These are phyloP conservation scores for Metschnikowia matae DNA, from an alignment of 805 yeast genomes.

Conservation along the genomic window DNA sequence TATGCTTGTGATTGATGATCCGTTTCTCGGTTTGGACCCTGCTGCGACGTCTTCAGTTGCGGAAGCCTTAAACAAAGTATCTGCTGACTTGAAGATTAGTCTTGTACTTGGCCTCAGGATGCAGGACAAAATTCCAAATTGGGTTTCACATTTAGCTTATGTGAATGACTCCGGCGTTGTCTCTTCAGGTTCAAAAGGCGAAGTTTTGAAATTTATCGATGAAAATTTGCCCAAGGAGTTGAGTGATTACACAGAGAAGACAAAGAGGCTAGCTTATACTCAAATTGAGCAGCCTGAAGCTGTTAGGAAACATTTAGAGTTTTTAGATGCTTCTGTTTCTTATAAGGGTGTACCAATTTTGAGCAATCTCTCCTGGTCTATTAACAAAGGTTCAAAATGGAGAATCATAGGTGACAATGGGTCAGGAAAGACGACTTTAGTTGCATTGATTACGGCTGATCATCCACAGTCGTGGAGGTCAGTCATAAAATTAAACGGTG, in stretches of 20 bases:
- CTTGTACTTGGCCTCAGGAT: slow-evolving; percentile 71
- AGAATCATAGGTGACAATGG: slow-evolving; percentile 89
- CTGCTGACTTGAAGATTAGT: slow-evolving; percentile 42
- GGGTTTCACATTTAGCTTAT: slow-evolving; percentile 72
- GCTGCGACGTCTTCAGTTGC: slow-evolving; percentile 59
- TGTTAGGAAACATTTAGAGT: slow-evolving; percentile 31
- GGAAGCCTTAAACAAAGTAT: slow-evolving; percentile 37
- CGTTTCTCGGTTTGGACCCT: slow-evolving; percentile 88
- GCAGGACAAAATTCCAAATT: slow-evolving; percentile 72
- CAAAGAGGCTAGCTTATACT: not conserved
- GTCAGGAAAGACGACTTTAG: slow-evolving; percentile 84
- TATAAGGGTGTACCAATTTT: slow-evolving; percentile 64
- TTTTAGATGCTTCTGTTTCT: slow-evolving; percentile 58
- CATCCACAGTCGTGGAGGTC: slow-evolving; percentile 96
- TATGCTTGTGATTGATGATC: slow-evolving; percentile 78
- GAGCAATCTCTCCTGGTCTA: slow-evolving; percentile 58
- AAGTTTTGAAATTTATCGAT: slow-evolving; percentile 13
- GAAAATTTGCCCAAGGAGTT: not conserved
- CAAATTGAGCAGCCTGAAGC: not conserved
- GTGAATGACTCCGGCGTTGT: slow-evolving; percentile 51
- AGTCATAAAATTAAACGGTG: slow-evolving; percentile 59
- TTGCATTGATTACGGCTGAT: slow-evolving; percentile 84
- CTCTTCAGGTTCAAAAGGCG: slow-evolving; percentile 43
- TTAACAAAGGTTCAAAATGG: slow-evolving; percentile 75
- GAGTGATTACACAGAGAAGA: not conserved